Evolutionary conservation across 306 rosid genomes (phyloP), one percentile per base, ranked within the genome.

Genomic region (Luffa acutangula): DNA sequence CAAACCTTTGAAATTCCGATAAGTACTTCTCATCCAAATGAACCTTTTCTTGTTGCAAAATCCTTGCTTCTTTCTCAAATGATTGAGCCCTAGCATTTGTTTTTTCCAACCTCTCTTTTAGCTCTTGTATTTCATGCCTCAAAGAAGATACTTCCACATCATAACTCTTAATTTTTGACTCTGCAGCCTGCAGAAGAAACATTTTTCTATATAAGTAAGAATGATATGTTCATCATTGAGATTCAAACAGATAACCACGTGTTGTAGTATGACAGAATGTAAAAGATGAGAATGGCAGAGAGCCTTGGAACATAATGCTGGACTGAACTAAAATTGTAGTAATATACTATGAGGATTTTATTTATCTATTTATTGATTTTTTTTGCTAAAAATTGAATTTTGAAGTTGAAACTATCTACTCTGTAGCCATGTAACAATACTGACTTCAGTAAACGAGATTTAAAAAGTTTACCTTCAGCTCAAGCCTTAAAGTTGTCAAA

Each of bases 1-100:
- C 97, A 81, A 90, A 88, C 85, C 97, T 88, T 81, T 84, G 86
- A 85, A 89, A 91, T 79, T 91, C 96, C 36, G 98, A 85, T 57
- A 56, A 81, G 58, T 91, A 93, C 81, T 87, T 91, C 81, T 93
- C 89, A 85, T 90, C 91, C 76, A 94, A 54, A 85, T 92, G 88
- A 76, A 81, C 80, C 83, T 92, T 94, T 87, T 94, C 97, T 87
- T 94, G 97, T 81, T 83, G 90, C 86, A 86, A 60, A 12, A 90
- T 88, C 14, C 84, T 79, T 2, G 88, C 91, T 64, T 90, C 96
- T 82, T 90, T 90, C 84, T 94, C 97, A 79, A 87, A 92, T 37
- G 93, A 90, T 70, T 90, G 95, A 72, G 90, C 93, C 88, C 80
- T 88, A 7, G 84, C 87, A 84, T 84, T 90, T 75, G 87, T 84